phyloP scores from a whole-genome alignment of 2,329 filamentous ascomycete species.

The Blastomyces parvus region DNA sequence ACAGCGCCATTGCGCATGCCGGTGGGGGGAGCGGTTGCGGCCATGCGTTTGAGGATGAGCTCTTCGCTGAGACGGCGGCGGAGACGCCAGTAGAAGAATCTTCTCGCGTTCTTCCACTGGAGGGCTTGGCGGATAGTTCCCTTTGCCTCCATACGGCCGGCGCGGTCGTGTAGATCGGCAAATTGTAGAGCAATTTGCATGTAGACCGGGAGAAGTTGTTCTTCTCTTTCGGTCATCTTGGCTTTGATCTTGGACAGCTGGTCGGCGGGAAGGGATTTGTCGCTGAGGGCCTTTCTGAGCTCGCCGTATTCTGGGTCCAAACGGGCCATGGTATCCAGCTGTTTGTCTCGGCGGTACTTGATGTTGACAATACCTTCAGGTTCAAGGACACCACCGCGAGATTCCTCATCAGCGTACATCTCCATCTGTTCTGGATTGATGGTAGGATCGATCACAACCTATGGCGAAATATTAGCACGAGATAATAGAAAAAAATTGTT shows the following conservation, averaged over 20 bases:
- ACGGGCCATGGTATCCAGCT: slow-evolving; percentile 94
- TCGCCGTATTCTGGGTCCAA: slow-evolving; percentile 74
- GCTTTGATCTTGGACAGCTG: slow-evolving; percentile 69
- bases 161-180: slow-evolving; percentile 91
- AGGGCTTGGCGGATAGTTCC: slow-evolving; percentile 76
- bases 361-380: slow-evolving; percentile 97
- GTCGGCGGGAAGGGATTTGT: slow-evolving; percentile 60
- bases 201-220: slow-evolving; percentile 84
- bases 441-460: slow-evolving; percentile 93
- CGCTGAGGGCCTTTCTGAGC: slow-evolving; percentile 67
- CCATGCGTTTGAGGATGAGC: slow-evolving; percentile 88
- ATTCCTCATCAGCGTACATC: slow-evolving; percentile 95
- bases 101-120: slow-evolving; percentile 77
- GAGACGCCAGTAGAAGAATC: slow-evolving; percentile 99
- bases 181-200: slow-evolving; percentile 93
- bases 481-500: background rate
- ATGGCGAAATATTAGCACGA: slow-evolving; percentile 24
- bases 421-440: slow-evolving; percentile 97
- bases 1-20: slow-evolving; percentile 26
- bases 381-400: slow-evolving; percentile 93
- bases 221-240: slow-evolving; percentile 76
- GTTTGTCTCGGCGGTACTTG: slow-evolving; percentile 96
- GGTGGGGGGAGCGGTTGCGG: slow-evolving; percentile 32
- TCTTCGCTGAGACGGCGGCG: slow-evolving; percentile 95
- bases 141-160: slow-evolving; percentile 98